Base-by-base conservation (phyloP, 169 alveolate genomes). In the Plasmodium billcollinsi region DNA sequence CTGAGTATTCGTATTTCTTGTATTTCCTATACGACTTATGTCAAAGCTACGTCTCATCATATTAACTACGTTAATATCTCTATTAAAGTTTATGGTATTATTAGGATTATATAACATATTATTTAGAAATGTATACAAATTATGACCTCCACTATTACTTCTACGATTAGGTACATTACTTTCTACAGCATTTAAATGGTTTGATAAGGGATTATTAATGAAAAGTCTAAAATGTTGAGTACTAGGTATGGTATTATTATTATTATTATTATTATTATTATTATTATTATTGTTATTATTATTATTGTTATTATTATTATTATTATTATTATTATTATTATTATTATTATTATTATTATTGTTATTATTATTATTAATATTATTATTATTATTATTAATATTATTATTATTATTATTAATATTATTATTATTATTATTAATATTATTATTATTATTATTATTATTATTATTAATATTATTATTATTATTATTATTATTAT, bases 191-290 rank as follows among this genome's bases (percentile, higher is more conserved):
- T 9, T 39, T 6, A 39, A 39, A 39, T 39, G 8, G 47, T 39
- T 39, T 39, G 47, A 5, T 7, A 39, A 39, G 5, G 47, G 7
- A 66, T 78, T 78, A 33, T 66, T 78, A 58, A 67, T 65, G 58
- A 78, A 21, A 18, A 78, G 11, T 43, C 89, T 54, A 78, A 66
- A 65, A 78, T 78, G 65, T 20, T 66, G 66, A 65, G 67, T 43
- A 18, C 75, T 62, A 2, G 71, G 89, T 39, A 24, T 63, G 29
- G 50, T 12, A 26, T 33, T 26, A 43, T 15, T 26, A 39, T 7
- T 39, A 39, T 39, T 39, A 39, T 39, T 39, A 39, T 39, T 24
- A 24, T 24, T 24, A 6, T 50, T 73, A 66, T 29, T 66, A 24
- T 59, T 78, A 12, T 75, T 26, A 43, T 15, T 26, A 39, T 7